Evolutionary conservation across 768 basidiomycete species (phyloP), one percentile per base, ranked within the genome.

Genomic region (Xerocomellus intermedius): DNA sequence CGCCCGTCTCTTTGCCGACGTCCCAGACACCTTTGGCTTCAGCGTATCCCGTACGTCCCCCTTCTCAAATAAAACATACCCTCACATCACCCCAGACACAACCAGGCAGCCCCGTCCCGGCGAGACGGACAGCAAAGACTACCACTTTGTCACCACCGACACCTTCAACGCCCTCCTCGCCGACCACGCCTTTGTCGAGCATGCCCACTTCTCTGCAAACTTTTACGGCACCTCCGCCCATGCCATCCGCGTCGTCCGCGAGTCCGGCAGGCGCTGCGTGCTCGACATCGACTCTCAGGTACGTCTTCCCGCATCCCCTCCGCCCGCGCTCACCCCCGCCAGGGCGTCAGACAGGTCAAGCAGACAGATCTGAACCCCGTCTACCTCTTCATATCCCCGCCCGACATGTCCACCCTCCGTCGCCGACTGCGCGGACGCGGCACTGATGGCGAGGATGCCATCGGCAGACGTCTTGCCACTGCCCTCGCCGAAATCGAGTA

Each of bases 261-360:
- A 79, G 17, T 76, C 80, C 4, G 92, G 91, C 16, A 82, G 81
- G 57, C 84, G 92, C 13, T 98, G 96, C 69, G 87, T 98, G 55
- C 81, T 98, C 37, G 96, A 98, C 69, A 98, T 98, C 55, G 96
- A 98, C 66, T 87, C 90, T 10, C 95, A 98, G 87, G 93, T 63
- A 62, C 48, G 19, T 36, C 13, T 12, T 13, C 19, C 39, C 12
- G 21, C 35, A 6, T 4, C 26, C 39, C 9, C 33, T 7, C 16
- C 8, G 6, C 8, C 19, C 16, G 13, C 41, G 35, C 53, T 54
- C 33, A 57, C 30, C 36, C 16, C 41, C 50, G 35, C 2, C 72
- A 95, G 92, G 96, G 96, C 47, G 91, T 98, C 56, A 87, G 85
- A 54, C 91, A 95, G 73, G 87, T 98, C 66, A 97, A 95, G 69